Percentiles rank a stretch among this genome's conserved stretches.
Evolutionary conservation across 441 rosid genomes (phyloP).

Genomic region (Brassica hybrid): DNA sequence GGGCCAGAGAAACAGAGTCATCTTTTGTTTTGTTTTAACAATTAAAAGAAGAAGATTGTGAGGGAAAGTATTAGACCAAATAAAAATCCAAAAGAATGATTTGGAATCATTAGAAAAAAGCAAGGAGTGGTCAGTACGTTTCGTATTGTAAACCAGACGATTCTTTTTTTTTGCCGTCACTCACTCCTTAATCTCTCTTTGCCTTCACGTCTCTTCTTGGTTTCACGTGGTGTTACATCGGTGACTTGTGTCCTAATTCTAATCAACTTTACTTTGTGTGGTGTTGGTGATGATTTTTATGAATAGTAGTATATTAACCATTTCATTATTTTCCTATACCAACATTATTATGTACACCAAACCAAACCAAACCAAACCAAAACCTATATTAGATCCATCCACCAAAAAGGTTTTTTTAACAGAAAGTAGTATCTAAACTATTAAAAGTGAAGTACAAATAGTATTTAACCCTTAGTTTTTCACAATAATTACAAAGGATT

Average conservation of each 20-base stretch:
- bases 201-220: slow-evolving; percentile 38
- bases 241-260: not conserved
- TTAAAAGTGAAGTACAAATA: too few species aligned
- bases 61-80: slow-evolving; percentile 22
- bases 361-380: slow-evolving; percentile 25
- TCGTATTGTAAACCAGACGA: slow-evolving; percentile 15
- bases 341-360: slow-evolving; percentile 33
- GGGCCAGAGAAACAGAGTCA: slow-evolving; percentile 20
- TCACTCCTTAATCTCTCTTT: slow-evolving; percentile 22
- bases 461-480: too few species aligned
- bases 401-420: slow-evolving; percentile 2
- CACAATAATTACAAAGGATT: too few species aligned
- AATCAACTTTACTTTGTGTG: not conserved
- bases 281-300: not conserved
- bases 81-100: slow-evolving; percentile 35
- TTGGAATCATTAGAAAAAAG: slow-evolving; percentile 38
- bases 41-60: not conserved
- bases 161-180: slow-evolving; percentile 19
- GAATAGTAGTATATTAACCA: not conserved
- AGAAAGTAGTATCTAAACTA: not conserved
- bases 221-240: slow-evolving; percentile 21
- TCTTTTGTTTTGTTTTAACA: slow-evolving; percentile 12
- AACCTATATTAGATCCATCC: slow-evolving; percentile 25
- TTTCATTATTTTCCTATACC: slow-evolving; percentile 23
- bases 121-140: slow-evolving; percentile 39